These are phyloP conservation scores for Pueraria montana DNA, from an alignment of 306 rosid species.

Conservation along the genomic window DNA sequence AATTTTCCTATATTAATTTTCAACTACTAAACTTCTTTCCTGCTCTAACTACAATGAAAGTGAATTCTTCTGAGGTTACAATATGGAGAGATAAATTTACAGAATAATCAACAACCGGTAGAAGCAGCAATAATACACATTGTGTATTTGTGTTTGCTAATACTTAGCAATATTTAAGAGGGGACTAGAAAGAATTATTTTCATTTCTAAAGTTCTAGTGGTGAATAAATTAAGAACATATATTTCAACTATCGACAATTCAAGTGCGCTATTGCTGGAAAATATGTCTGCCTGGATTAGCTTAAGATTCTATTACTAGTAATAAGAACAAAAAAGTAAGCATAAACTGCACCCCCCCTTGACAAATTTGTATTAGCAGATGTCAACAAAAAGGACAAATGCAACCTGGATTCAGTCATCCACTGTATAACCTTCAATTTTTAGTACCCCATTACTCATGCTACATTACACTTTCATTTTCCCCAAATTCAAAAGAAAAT, in stretches of 20 bases:
- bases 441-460: conserved; percentile 51
- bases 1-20: not conserved
- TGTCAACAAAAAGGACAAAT: conserved; percentile 23
- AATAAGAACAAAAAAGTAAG: conserved; percentile 28
- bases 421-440: conserved; percentile 22
- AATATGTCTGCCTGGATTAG: not conserved
- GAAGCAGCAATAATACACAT: too few relatives aligned
- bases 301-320: not conserved
- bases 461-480: conserved; percentile 57
- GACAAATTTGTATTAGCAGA: conserved; percentile 33
- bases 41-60: not conserved
- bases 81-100: not conserved
- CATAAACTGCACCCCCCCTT: conserved; percentile 20
- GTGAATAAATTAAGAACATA: conserved; percentile 29
- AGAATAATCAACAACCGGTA: not conserved
- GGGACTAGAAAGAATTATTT: not conserved
- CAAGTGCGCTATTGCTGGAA: not conserved
- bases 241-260: not conserved
- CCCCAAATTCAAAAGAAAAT: conserved; percentile 38
- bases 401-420: conserved; percentile 34
- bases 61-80: not conserved
- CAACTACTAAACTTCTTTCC: not conserved
- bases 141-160: too few relatives aligned
- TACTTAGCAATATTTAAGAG: too few relatives aligned
- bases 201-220: not conserved